Base-by-base conservation (phyloP, 1,284 basidiomycete species). In the Rhodotorula sp. region DNA sequence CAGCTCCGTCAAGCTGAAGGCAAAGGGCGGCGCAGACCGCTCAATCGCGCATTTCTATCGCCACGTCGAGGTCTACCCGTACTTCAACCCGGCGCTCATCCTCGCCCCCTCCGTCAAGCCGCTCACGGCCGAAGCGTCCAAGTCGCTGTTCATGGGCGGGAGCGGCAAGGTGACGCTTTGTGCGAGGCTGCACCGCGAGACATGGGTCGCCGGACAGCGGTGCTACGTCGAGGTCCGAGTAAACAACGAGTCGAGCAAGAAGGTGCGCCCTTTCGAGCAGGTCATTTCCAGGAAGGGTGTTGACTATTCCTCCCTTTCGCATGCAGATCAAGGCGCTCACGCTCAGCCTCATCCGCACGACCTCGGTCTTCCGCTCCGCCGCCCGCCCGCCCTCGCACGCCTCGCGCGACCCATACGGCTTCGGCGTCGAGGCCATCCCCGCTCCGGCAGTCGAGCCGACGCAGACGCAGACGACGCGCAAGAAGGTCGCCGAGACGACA, bases 41-140 rank as follows among this genome's bases (percentile, higher is more conserved):
- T 92, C 91, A 10, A 90, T 97, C 60, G 91, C 94, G 0, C 94
- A 97, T 81, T 96, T 97, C 80, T 97, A 96, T 82, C 89, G 94
- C 5, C 85, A 89, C 51, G 89, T 93, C 78, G 88, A 90, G 65
- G 83, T 97, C 41, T 93, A 90, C 86, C 94, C 94, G 1, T 88
- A 88, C 64, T 83, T 94, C 37, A 87, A 92, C 73, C 88, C 90
- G 0, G 83, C 86, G 10, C 77, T 84, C 7, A 85, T 89, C 22
- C 86, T 97, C 13, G 85, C 88, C 1, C 86, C 89, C 5, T 85
- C 88, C 4, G 81, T 85, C 13, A 83, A 86, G 56, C 89, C 90
- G 6, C 82, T 94, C 55, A 85, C 87, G 73, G 87, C 87, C 27
- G 86, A 85, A 29, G 85, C 85, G 2, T 85, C 87, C 34, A 88